phyloP scores from a whole-genome alignment of 805 yeast species.

The Ogataea philodendri region DNA sequence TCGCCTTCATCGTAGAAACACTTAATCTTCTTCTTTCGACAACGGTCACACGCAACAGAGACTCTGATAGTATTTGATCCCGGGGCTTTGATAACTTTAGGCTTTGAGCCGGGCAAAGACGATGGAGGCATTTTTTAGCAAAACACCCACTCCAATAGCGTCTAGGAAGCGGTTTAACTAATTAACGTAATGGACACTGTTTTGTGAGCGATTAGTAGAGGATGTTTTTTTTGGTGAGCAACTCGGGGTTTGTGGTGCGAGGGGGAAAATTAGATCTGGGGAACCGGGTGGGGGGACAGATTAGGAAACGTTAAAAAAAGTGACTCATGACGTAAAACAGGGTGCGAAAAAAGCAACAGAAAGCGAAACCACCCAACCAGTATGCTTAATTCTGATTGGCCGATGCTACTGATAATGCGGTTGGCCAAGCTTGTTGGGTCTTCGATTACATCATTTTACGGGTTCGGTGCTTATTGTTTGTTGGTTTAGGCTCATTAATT shows the following conservation, averaged over 20 bases:
- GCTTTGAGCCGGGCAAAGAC: constrained; percentile 16
- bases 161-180: background rate
- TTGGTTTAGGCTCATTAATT: background rate
- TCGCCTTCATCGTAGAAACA: constrained; percentile 42
- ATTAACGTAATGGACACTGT: background rate
- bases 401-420: no score
- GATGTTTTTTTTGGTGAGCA: constrained; percentile 9
- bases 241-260: constrained; percentile 12
- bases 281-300: background rate
- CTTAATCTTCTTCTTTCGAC: constrained; percentile 74
- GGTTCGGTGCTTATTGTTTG: no score
- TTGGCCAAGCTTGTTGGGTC: no score
- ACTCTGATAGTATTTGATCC: constrained; percentile 66
- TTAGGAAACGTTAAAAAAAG: no score
- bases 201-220: constrained; percentile 4
- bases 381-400: background rate
- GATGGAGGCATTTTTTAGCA: constrained; percentile 3
- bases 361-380: background rate
- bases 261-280: constrained; percentile 11
- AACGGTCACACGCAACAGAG: constrained; percentile 90
- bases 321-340: constrained; percentile 1
- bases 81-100: constrained; percentile 62
- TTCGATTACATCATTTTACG: no score
- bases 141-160: background rate
- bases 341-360: background rate